phyloP scores from a whole-genome alignment of 2,329 filamentous ascomycete genomes.

The Coniochaeta pulveracea region DNA sequence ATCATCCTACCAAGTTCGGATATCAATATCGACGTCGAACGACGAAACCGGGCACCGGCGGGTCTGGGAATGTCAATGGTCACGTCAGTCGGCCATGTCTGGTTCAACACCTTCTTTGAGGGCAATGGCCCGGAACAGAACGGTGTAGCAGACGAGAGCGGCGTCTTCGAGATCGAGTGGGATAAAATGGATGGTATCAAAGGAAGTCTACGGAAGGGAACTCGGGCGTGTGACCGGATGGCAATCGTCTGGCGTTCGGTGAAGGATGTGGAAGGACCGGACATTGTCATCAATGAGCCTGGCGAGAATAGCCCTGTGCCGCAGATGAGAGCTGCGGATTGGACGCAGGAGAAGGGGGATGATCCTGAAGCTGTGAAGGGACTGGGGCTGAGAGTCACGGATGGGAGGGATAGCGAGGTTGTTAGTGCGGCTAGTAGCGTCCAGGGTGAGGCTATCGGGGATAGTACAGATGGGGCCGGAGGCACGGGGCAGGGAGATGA shows the following conservation, averaged over 20 bases:
- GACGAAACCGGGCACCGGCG: conserved; percentile 67
- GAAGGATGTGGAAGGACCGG: conserved; percentile 7
- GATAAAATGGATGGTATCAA: conserved; percentile 86
- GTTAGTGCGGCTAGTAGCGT: conserved; percentile 66
- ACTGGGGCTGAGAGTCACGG: conserved; percentile 56
- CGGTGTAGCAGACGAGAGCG: conserved; percentile 56
- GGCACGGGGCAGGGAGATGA: conserved; percentile 8
- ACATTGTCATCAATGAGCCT: conserved; percentile 50
- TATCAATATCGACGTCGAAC: conserved; percentile 81
- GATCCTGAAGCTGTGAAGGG: conserved; percentile 44
- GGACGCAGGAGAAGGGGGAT: conserved; percentile 48
- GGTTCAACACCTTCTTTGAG: conserved; percentile 95
- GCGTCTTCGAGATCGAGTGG: conserved; percentile 48
- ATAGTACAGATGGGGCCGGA: conserved; percentile 3
- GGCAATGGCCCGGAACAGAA: conserved; percentile 58
- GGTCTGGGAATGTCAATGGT: conserved; percentile 80
- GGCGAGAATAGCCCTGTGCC: conserved; percentile 55
- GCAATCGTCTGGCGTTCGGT: conserved; percentile 68
- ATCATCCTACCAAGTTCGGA: conserved; percentile 71
- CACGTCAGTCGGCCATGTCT: conserved; percentile 85
- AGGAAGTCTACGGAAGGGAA: conserved; percentile 73
- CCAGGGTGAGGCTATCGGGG: conserved; percentile 21
- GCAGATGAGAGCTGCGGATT: conserved; percentile 61
- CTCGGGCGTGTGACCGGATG: conserved; percentile 67
- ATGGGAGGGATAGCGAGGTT: conserved; percentile 51